Base-by-base conservation (phyloP, 441 rosid genomes). In the Populus hybrid region DNA sequence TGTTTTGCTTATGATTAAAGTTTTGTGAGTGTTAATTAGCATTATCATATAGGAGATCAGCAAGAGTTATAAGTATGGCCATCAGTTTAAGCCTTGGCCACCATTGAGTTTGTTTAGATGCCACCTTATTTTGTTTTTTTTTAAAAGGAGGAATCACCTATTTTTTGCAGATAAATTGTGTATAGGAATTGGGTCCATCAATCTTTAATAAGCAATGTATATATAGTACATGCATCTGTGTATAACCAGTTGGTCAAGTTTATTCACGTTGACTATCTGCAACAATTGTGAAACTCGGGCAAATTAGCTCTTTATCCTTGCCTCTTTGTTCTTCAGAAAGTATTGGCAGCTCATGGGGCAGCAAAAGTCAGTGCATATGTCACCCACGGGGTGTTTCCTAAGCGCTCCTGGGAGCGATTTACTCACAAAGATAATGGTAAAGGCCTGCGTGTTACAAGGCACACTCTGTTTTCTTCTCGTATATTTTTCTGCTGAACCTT, bases 301-400 rank as follows among this genome's bases (percentile, higher is more conserved):
- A 46, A 21, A 50, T 20, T 11, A 28, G 0, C 10, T 30, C 21
- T 40, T 36, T 66, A 2, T 59, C 68, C 24, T 70, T 59, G n/a
- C 16, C 16, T 65, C 20, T n/a, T 50, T 6, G 10, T 71, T 69
- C 32, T 80, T 69, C 90, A 96, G 99, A 96, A 96, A 94, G 98
- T 88, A 64, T 83, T 96, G 88, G 89, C 94, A 24, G 91, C 93
- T 76, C 83, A 92, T 61, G 98, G 98, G 81, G 99, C 99, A 0
- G 85, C 89, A 9, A 96, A 94, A 86, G 99, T 94, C 81, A 96
- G 99, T 71, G 95, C 99, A 6, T 94, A 93, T 77, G 98, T 94
- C 71, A 96, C 98, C 69, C 99, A 96, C 14, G 98, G 97, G 9
- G 98, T 96, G 70, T 96, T 96, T 85, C 99, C 98, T 3, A 90